Conservation (phyloP, 2,329 filamentous ascomycete genomes). For the Pseudomassariella vexata region DNA sequence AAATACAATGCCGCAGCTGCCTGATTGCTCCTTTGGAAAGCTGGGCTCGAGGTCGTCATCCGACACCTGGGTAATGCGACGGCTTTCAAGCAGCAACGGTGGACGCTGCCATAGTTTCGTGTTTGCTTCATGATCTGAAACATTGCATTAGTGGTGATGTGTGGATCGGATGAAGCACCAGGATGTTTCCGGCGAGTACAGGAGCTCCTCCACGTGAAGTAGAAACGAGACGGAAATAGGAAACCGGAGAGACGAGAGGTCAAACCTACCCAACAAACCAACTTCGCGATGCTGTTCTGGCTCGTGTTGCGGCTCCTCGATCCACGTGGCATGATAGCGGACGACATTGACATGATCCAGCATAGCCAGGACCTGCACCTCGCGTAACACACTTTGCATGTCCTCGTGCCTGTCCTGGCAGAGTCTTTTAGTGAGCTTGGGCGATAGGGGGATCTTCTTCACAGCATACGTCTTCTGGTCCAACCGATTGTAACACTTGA, state of each 20-base stretch:
- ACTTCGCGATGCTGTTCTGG: slow-evolving; percentile 10
- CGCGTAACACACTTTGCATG: slow-evolving; percentile 20
- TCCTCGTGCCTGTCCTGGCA: slow-evolving; percentile 23
- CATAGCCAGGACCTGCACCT: slow-evolving; percentile 24
- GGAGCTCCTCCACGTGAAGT: no score
- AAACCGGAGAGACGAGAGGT: slow-evolving; percentile 1
- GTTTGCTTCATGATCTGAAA: no score
- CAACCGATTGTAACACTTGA: slow-evolving; percentile 21
- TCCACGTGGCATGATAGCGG: slow-evolving; percentile 25
- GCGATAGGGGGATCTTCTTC: slow-evolving; percentile 24
- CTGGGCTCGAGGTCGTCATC: slow-evolving; percentile 4
- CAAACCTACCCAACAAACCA: slow-evolving; percentile 36
- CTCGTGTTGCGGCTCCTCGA: no score
- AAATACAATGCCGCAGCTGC: slow-evolving; percentile 14
- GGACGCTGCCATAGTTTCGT: no score
- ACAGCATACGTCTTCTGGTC: slow-evolving; percentile 24
- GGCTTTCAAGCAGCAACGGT: no score
- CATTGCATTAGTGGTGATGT: no score
- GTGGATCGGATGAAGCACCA: no score
- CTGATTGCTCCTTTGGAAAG: slow-evolving; percentile 1
- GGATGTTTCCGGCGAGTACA: no score
- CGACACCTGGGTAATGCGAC: no score
- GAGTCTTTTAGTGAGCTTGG: slow-evolving; percentile 18
- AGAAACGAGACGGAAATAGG: no score
- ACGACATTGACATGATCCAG: slow-evolving; percentile 27